Percentiles rank a stretch among this genome's conserved stretches.
phyloP scores from a whole-genome alignment of 345 rosid genomes.

The Pugionium dolabratum region DNA sequence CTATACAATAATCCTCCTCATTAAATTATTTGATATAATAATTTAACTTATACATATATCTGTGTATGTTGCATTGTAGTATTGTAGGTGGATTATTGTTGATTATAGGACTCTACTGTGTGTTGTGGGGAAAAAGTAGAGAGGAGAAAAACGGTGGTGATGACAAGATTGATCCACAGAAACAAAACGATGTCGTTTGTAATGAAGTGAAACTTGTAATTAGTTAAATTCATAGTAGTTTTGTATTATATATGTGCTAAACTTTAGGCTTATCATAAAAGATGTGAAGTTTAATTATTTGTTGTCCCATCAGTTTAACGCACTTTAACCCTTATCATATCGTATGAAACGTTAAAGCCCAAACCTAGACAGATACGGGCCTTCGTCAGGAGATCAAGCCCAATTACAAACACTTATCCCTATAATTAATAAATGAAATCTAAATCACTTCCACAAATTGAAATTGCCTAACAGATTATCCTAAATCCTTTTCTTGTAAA shows the following conservation, averaged over 20 bases:
- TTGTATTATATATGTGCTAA: constrained; percentile 14
- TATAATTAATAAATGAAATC: background rate
- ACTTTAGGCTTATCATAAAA: background rate
- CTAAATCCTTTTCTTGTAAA: background rate
- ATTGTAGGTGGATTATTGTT: constrained; percentile 68
- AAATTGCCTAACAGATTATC: constrained; percentile 31
- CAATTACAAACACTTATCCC: background rate
- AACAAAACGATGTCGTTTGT: constrained; percentile 42
- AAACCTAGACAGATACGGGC: background rate
- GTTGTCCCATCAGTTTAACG: constrained; percentile 1
- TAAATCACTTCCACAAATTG: constrained; percentile 17
- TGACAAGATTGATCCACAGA: constrained; percentile 31
- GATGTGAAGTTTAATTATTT: constrained; percentile 4
- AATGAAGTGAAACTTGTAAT: constrained; percentile 47
- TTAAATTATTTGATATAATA: background rate
- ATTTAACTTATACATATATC: background rate
- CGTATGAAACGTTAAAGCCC: constrained; percentile 2
- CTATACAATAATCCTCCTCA: background rate
- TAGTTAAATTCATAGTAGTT: constrained; percentile 5
- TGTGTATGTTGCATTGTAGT: constrained; percentile 38
- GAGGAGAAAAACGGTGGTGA: constrained; percentile 42
- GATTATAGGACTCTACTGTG: constrained; percentile 79
- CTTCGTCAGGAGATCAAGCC: background rate
- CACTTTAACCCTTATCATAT: constrained; percentile 5
- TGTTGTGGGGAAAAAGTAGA: constrained; percentile 80